Percentiles rank a stretch among this genome's conserved stretches.
These are phyloP conservation scores for Aspergillus persii DNA, from an alignment of 2,329 filamentous ascomycete genomes.

Conservation along the genomic window DNA sequence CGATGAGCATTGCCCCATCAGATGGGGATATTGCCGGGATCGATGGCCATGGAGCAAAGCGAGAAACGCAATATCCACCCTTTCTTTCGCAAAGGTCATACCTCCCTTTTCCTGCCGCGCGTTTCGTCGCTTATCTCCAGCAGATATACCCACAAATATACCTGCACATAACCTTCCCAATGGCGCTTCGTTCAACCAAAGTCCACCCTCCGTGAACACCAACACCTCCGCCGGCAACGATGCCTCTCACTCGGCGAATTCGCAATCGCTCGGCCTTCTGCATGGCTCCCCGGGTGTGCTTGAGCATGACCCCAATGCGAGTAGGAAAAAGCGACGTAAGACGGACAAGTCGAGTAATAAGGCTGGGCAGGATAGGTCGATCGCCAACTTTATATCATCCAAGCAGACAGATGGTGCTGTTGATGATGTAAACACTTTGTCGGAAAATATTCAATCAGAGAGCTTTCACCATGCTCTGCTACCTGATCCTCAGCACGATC, in stretches of 20 bases:
- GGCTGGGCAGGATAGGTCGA: background rate
- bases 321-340: slow-evolving; percentile 38
- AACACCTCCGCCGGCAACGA: background rate
- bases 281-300: slow-evolving; percentile 8
- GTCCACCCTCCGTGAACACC: background rate
- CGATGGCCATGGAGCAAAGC: slow-evolving; percentile 39
- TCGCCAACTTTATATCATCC: background rate
- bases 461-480: background rate
- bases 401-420: background rate
- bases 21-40: slow-evolving; percentile 26
- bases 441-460: background rate
- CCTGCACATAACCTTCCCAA: slow-evolving; percentile 6
- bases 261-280: slow-evolving; percentile 1
- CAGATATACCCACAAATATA: slow-evolving; percentile 17
- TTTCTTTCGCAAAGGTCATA: slow-evolving; percentile 42
- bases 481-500: background rate
- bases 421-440: background rate
- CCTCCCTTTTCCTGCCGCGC: background rate
- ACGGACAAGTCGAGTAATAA: slow-evolving; percentile 18
- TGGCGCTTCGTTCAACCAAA: background rate
- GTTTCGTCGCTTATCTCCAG: slow-evolving; percentile 9
- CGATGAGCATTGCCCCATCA: slow-evolving; percentile 25
- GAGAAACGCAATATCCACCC: slow-evolving; percentile 41
- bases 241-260: background rate
- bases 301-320: slow-evolving; percentile 34